A percentile compares a stretch with the other conserved stretches of the same genome.
phyloP scores from a whole-genome alignment of 176 grass and related monocot species.

The Eremochloa ophiuroides region DNA sequence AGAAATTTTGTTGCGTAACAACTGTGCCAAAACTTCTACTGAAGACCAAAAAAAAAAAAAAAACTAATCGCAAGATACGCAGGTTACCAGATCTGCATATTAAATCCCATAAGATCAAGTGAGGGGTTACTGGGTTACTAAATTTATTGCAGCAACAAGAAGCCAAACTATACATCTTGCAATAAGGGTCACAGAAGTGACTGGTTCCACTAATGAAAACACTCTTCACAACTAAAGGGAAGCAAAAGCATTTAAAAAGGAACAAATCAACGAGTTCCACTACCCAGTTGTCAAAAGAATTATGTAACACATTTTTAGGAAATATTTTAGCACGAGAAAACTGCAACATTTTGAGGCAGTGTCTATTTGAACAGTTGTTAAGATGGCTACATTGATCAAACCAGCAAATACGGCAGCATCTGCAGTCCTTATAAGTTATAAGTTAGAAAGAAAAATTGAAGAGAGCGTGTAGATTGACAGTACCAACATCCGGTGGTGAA shows the following conservation, averaged over 20 bases:
- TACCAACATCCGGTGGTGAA: not conserved
- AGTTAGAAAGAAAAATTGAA: not conserved
- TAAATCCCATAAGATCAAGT: no score
- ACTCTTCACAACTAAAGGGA: not conserved
- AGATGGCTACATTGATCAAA: not conserved
- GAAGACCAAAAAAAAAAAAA: not conserved
- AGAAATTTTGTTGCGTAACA: not conserved
- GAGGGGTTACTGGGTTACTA: not conserved
- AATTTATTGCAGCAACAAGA: not conserved
- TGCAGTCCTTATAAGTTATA: not conserved
- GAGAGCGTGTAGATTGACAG: not conserved
- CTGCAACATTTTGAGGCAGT: no score
- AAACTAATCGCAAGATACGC: not conserved
- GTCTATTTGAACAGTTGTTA: not conserved
- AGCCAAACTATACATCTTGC: not conserved
- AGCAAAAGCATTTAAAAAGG: not conserved
- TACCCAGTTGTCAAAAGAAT: no score
- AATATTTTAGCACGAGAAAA: no score
- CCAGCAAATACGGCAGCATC: no score
- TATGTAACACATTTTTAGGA: no score
- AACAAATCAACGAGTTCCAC: not conserved
- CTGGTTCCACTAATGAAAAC: not conserved
- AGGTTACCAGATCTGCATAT: not conserved
- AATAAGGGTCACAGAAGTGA: no score
- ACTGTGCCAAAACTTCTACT: not conserved